phyloP scores from a whole-genome alignment of 2,329 filamentous ascomycete species.

The Arthrobotrys sphaeroides region DNA sequence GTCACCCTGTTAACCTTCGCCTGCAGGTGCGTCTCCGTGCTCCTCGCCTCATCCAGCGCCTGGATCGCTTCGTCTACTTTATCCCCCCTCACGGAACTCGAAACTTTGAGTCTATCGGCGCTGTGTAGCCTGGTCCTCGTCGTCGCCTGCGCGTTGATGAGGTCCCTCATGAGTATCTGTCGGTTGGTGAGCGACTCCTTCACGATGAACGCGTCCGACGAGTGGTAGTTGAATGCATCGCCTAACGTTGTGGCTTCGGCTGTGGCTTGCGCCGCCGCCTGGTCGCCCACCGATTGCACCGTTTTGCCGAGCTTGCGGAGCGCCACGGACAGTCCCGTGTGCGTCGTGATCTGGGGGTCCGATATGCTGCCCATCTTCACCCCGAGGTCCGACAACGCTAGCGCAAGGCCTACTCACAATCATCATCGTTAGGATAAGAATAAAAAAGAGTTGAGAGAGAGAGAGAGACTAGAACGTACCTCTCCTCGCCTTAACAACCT shows the following conservation, averaged over 20 bases:
- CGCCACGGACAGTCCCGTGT: constrained; percentile 84
- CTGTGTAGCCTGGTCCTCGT: constrained; percentile 84
- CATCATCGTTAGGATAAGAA: background rate
- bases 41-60: constrained; percentile 84
- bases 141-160: constrained; percentile 86
- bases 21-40: constrained; percentile 80
- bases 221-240: constrained; percentile 93
- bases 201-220: constrained; percentile 93
- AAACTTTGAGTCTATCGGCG: constrained; percentile 86
- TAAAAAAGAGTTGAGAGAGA: background rate
- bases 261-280: constrained; percentile 93
- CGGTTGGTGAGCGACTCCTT: constrained; percentile 98
- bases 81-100: constrained; percentile 85
- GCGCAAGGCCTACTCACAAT: constrained; percentile 76
- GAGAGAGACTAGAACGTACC: constrained; percentile 67
- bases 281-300: constrained; percentile 92
- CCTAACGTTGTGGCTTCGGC: constrained; percentile 94
- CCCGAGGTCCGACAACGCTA: constrained; percentile 91
- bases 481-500: constrained; percentile 88
- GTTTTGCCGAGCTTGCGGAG: constrained; percentile 95
- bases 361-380: constrained; percentile 87
- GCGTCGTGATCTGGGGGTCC: constrained; percentile 78
- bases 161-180: constrained; percentile 92
- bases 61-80: constrained; percentile 98
- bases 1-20: constrained; percentile 91